Evolutionary conservation across 2,329 filamentous ascomycete species (phyloP).

Genomic region (Apiospora hydei): DNA sequence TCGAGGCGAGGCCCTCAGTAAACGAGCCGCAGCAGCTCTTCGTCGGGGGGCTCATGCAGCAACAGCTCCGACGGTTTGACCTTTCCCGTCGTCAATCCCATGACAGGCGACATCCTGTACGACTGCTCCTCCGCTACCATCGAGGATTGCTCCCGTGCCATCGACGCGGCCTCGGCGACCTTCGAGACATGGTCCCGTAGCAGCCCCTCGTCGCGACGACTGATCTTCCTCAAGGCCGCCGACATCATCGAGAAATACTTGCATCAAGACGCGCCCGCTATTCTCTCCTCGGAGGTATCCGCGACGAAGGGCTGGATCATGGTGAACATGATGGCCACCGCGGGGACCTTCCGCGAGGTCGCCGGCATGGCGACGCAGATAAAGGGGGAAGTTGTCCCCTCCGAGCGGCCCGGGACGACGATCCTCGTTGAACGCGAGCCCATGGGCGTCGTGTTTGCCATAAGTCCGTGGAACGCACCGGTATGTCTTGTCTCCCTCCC

Average conservation of each 20-base stretch:
- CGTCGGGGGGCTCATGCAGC: not conserved
- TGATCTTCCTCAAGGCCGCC: slow-evolving; percentile 74
- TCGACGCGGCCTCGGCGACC: slow-evolving; percentile 66
- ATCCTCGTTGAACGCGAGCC: slow-evolving; percentile 63
- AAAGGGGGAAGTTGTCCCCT: slow-evolving; percentile 45
- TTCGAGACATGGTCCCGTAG: slow-evolving; percentile 73
- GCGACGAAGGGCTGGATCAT: slow-evolving; percentile 47
- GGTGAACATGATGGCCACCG: slow-evolving; percentile 49
- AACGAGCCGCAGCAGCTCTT: not conserved
- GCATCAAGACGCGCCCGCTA: slow-evolving; percentile 55
- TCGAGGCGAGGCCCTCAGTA: not conserved
- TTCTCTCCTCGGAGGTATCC: slow-evolving; percentile 49
- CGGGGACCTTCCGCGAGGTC: slow-evolving; percentile 50
- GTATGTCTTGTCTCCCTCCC: slow-evolving; percentile 49
- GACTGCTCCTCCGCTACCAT: slow-evolving; percentile 64
- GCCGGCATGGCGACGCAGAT: slow-evolving; percentile 49
- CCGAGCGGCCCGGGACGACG: slow-evolving; percentile 52
- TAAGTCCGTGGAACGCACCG: slow-evolving; percentile 77
- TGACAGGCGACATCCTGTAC: slow-evolving; percentile 54
- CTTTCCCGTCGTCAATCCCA: slow-evolving; percentile 22
- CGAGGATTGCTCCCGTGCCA: slow-evolving; percentile 60
- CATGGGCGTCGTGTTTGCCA: slow-evolving; percentile 28
- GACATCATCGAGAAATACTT: slow-evolving; percentile 66
- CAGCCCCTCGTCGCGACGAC: slow-evolving; percentile 66
- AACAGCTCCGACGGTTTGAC: slow-evolving; percentile 34